Evolutionary conservation across 2,329 filamentous ascomycete species (phyloP), one percentile per base, ranked within the genome.

Genomic region (Golovinomyces cichoracearum): DNA sequence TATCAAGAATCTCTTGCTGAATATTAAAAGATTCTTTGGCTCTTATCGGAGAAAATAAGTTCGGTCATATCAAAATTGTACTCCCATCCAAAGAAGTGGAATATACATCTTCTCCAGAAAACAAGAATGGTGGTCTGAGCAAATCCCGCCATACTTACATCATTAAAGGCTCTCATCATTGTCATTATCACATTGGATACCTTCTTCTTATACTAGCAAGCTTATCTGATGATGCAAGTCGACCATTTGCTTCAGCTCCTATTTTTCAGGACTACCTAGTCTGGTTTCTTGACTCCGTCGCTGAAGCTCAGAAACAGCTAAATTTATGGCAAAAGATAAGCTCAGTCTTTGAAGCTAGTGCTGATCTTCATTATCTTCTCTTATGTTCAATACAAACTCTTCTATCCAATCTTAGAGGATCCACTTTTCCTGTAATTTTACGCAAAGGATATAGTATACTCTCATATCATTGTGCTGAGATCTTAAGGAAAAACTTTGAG

Each of bases 231-330:
- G 54, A 52, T 48, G 52, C 56, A 42, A 51, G 53, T n/a, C 26
- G 38, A 13, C 52, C 53, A 10, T 55, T 53, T 48, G 53, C 58
- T 53, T 52, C 57, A 45, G 56, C 56, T n/a, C 52, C 55, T 9
- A 54, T 55, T 37, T 60, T 61, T 50, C 55, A 60, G 51, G 56
- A 60, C 25, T 58, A 62, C 41, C 22, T 60, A 6, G 53, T 53
- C 10, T 62, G 60, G 60, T 45, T 61, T 25, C 44, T 61, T 15
- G 60, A 62, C 45, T 58, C 57, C 1, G 55, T 61, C 44, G 35
- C 56, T 44, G 21, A 45, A 2, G 23, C 51, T 4, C 53, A 57
- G 46, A 54, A 59, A 5, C 29, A 58, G 15, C 49, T 54, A 21
- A 56, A 55, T 26, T 52, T 50, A 45, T 56, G 52, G 50, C 27